Base-by-base conservation (phyloP, 805 yeast species). In the Cyberlindnera misumaiensis region DNA sequence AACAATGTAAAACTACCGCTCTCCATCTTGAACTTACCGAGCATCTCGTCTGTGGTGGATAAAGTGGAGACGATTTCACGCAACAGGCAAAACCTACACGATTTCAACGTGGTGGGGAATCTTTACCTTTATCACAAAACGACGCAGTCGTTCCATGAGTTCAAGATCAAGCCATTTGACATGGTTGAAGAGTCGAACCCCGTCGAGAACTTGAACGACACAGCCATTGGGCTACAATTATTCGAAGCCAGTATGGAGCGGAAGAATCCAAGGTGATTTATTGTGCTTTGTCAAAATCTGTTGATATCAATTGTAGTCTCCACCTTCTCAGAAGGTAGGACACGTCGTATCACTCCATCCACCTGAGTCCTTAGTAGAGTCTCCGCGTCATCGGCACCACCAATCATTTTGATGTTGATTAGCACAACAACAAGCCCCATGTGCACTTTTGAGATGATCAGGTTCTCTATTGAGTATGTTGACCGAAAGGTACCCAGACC, bases 321-420 rank as follows among this genome's bases (percentile, higher is more conserved):
- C 43, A 65, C 60, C 3, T 36, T 34, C 3, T 42, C 42, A 12
- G 45, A 45, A 40, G 72, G 45, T 12, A 41, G 32, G 2, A 6
- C 11, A 18, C 63, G 53, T 12, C 56, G 59, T 30, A 60, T 53
- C 4, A 77, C 60, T 7, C 70, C 62, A 30, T 61, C 57, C 3
- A 72, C 59, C 41, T 77, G 77, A 42, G 67, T 69, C 31, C 83
- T 56, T 26, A 83, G 51, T 25, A 66, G 60, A 1, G 75, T 58
- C 54, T 83, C 90, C 33, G 82, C 88, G 39, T 81, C 85, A 44
- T 75, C 75, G 4, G 83, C 73, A 1, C 80, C 83, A n/a, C 89
- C 89, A 34, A 63, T 58, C 82, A 83, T 77, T 15, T 56, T 58
- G 3, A 83, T 47, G 39, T 64, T 69, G 13, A 80, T 44, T 3